Evolutionary conservation across 345 rosid species (phyloP).

Genomic region (Citrus glauca): DNA sequence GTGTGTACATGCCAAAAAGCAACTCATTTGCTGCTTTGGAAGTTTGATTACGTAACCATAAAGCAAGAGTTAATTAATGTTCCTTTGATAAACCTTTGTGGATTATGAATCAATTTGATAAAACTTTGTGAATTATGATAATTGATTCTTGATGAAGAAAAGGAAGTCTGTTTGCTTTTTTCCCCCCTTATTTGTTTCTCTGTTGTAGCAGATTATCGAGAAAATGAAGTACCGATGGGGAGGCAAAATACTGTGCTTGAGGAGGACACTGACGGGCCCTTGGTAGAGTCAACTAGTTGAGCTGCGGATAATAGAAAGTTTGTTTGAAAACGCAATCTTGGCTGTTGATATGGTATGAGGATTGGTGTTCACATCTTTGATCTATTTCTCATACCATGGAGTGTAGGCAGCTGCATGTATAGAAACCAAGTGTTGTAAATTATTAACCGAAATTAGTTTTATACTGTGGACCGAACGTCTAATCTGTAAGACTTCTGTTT

Average conservation of each 20-base stretch:
- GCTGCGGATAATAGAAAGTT: neutral
- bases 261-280: constrained; percentile 86
- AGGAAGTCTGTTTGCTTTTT: constrained; percentile 6
- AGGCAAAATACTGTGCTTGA: constrained; percentile 64
- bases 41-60: neutral
- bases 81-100: neutral
- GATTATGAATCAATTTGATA: neutral
- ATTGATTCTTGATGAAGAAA: neutral
- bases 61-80: neutral
- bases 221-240: constrained; percentile 47
- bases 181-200: neutral
- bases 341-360: constrained; percentile 10
- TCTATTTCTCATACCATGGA: constrained; percentile 14
- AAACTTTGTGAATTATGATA: neutral
- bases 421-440: constrained; percentile 45
- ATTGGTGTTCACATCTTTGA: neutral
- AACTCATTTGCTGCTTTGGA: neutral
- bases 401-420: constrained; percentile 30
- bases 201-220: constrained; percentile 41
- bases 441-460: constrained; percentile 30
- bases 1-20: neutral
- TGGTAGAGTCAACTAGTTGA: constrained; percentile 48
- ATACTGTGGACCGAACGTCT: constrained; percentile 12
- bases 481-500: neutral
- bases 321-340: constrained; percentile 1